A percentile compares a stretch with the other conserved stretches of the same genome.
These are phyloP conservation scores for Pyrenochaeta sp. DNA, from an alignment of 2,329 filamentous ascomycete species.

Conservation along the genomic window DNA sequence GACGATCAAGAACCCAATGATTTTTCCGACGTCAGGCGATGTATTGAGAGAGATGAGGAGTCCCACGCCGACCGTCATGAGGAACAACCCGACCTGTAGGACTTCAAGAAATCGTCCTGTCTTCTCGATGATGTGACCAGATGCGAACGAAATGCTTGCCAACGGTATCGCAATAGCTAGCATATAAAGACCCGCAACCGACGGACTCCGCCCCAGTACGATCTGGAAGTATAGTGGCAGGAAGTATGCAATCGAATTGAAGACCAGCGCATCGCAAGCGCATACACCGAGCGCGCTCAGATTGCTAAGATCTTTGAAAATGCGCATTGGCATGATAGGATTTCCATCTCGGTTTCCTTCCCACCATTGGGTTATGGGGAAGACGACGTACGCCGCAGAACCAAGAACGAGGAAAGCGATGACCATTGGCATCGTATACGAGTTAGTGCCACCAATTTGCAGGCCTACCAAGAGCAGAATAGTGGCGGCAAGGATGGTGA, in stretches of 20 bases:
- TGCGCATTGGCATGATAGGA: slow-evolving; percentile 74
- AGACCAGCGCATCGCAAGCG: slow-evolving; percentile 63
- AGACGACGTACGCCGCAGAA: slow-evolving; percentile 53
- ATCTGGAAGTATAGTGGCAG: slow-evolving; percentile 79
- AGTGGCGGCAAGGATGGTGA: slow-evolving; percentile 59
- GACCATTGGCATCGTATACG: slow-evolving; percentile 60
- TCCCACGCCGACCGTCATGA: slow-evolving; percentile 48
- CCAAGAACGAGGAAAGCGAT: slow-evolving; percentile 62
- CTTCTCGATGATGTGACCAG: slow-evolving; percentile 57
- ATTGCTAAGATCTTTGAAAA: slow-evolving; percentile 67
- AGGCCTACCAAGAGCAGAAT: slow-evolving; percentile 62
- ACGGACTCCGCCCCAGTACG: slow-evolving; percentile 66
- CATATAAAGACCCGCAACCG: slow-evolving; percentile 66
- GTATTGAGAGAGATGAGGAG: slow-evolving; percentile 39
- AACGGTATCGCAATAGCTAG: slow-evolving; percentile 64
- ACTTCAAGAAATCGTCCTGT: slow-evolving; percentile 53
- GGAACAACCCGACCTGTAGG: slow-evolving; percentile 39
- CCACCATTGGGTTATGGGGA: slow-evolving; percentile 71
- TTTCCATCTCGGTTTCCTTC: slow-evolving; percentile 66
- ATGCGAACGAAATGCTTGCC: slow-evolving; percentile 55
- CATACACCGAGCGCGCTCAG: slow-evolving; percentile 62
- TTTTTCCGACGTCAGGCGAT: slow-evolving; percentile 28
- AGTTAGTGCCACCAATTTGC: slow-evolving; percentile 59
- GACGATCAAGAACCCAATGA: slow-evolving; percentile 60
- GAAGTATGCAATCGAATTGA: slow-evolving; percentile 74